A percentile compares a stretch with the other conserved stretches of the same genome.
Evolutionary conservation across 352 stramenopile genomes (phyloP).

Genomic region (Globisporangium sylvaticum): DNA sequence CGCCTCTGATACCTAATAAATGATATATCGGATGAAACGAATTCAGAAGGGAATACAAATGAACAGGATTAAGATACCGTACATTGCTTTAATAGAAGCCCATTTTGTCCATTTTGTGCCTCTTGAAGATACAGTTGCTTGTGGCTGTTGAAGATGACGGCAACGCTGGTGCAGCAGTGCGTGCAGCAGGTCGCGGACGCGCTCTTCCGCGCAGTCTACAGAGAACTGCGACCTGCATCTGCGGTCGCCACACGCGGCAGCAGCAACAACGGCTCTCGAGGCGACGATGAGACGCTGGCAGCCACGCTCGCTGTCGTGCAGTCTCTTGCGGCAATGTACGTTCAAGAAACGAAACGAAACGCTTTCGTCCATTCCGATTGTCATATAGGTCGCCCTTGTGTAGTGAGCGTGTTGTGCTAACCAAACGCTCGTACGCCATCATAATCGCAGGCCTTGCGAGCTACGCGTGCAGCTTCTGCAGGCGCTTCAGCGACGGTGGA

Average conservation of each 20-base stretch:
- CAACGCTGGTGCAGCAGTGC: constrained; percentile 4
- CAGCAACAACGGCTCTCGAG: not conserved
- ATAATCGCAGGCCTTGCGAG: constrained; percentile 1
- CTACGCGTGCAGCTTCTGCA: constrained; percentile 2
- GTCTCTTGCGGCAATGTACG: constrained; percentile 11
- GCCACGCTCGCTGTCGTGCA: not conserved
- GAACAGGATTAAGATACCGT: not conserved
- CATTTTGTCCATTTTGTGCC: not conserved
- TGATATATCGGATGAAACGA: not conserved
- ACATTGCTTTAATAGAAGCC: not conserved
- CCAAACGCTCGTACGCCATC: no score
- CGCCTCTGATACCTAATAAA: not conserved
- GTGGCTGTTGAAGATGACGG: not conserved
- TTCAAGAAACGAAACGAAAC: not conserved
- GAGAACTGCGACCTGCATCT: not conserved
- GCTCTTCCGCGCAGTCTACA: not conserved
- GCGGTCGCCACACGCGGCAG: no score
- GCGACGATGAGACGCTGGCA: constrained; percentile 1
- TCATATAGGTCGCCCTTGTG: not conserved
- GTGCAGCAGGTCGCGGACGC: constrained; percentile 8
- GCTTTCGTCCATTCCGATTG: not conserved
- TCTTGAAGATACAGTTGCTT: not conserved
- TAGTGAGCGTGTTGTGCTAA: not conserved
- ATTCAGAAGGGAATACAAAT: not conserved
- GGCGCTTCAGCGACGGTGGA: constrained; percentile 8